These are phyloP conservation scores for Phlebiopsis flavidoalba DNA, from an alignment of 768 basidiomycete genomes.

Conservation along the genomic window DNA sequence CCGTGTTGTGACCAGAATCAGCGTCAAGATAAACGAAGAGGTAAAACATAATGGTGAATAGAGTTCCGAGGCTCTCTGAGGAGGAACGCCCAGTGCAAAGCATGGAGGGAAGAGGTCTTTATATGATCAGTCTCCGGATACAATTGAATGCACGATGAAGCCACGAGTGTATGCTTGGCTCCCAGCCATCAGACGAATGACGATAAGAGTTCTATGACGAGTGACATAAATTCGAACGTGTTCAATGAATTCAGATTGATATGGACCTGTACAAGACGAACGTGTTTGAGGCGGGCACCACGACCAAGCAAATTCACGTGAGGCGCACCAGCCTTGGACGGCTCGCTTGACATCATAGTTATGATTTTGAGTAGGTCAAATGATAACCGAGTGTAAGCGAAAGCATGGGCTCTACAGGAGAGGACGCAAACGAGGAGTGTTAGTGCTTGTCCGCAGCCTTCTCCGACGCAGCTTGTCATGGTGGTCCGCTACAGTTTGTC, in stretches of 20 bases:
- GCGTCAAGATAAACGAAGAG: not conserved
- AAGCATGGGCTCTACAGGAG: not conserved
- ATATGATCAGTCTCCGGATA: not conserved
- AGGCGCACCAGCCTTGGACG: too few species aligned
- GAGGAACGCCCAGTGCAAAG: not conserved
- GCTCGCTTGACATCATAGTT: too few species aligned
- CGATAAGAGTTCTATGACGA: not conserved
- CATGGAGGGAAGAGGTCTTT: not conserved
- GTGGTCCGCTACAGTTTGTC: slow-evolving; percentile 15
- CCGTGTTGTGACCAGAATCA: not conserved
- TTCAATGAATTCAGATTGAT: not conserved
- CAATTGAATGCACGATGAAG: not conserved
- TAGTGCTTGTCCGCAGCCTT: slow-evolving; percentile 11
- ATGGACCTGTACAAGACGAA: not conserved
- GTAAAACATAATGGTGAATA: not conserved
- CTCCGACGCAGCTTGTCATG: not conserved
- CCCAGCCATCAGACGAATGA: not conserved
- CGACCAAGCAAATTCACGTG: not conserved
- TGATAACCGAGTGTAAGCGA: not conserved
- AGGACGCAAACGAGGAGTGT: not conserved
- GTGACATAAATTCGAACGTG: not conserved
- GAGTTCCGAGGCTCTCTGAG: not conserved
- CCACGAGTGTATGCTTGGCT: not conserved
- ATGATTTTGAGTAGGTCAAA: not conserved
- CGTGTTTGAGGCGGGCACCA: not conserved